phyloP scores from a whole-genome alignment of 2,329 filamentous ascomycete genomes.

The Claviceps arundinis region DNA sequence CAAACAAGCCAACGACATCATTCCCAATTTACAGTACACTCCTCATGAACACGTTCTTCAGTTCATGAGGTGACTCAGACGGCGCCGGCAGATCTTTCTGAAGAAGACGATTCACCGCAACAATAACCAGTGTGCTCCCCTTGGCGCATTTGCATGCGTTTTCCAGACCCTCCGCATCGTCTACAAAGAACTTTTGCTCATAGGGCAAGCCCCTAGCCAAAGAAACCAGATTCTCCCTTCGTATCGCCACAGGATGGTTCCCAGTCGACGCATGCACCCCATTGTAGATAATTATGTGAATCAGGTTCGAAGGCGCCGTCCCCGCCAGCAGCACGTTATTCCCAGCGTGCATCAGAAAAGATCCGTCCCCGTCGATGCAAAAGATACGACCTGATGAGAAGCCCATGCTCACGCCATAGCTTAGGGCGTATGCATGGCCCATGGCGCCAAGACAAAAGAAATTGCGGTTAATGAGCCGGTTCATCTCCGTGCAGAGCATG shows the following conservation, averaged over 20 bases:
- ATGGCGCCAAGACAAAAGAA: slow-evolving; percentile 4
- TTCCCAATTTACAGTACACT: not conserved
- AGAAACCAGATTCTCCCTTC: not conserved
- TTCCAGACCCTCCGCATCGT: not conserved
- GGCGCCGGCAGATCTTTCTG: not conserved
- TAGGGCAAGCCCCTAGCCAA: not conserved
- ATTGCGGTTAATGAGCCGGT: not conserved
- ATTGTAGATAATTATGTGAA: slow-evolving; percentile 4
- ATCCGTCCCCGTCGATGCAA: slow-evolving; percentile 3
- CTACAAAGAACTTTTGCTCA: slow-evolving; percentile 1
- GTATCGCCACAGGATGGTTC: slow-evolving; percentile 1
- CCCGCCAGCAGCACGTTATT: slow-evolving; percentile 2
- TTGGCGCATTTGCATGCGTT: not conserved
- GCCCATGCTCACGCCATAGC: not conserved
- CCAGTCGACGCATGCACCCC: slow-evolving; percentile 2
- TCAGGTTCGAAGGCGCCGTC: not conserved
- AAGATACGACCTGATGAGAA: not conserved
- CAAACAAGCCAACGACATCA: too few relatives aligned
- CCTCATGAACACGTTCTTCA: slow-evolving; percentile 1
- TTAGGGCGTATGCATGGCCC: slow-evolving; percentile 2
- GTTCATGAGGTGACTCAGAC: not conserved
- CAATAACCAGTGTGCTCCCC: not conserved
- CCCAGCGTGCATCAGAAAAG: slow-evolving; percentile 3
- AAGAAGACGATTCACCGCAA: not conserved
- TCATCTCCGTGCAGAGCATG: slow-evolving; percentile 3